Evolutionary conservation across 73 alveolate species (phyloP), one percentile per base, ranked within the genome.

Genomic region (Uronychia binucleata): DNA sequence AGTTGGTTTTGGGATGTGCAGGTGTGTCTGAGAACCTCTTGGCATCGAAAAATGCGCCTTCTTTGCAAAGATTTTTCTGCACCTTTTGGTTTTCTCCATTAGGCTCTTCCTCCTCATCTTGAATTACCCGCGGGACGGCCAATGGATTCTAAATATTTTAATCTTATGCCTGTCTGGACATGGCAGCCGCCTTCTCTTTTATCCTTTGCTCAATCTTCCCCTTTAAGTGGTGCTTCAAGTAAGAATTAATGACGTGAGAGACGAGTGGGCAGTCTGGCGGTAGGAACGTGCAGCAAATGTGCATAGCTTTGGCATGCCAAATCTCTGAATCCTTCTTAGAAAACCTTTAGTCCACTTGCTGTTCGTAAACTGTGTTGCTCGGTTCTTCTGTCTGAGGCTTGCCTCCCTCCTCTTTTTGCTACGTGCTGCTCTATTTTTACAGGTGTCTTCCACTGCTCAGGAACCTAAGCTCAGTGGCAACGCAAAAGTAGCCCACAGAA

Each of bases 251-350:
- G 27, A 89, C 57, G 34, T 89, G 95, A 19, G 34, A 58, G 0
- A 89, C 95, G 26, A 89, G 83, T 0, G 95, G 95, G 60, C 95
- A 89, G 31, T 89, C 89, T 14, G 59, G 34, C 11, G 95, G 95
- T 1, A 89, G 59, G 77, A 89, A 89, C 35, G 77, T 14, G 28
- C 77, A 29, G 0, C 84, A 1, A 28, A 84, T 89, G 58, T 84
- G 90, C 28, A 86, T 79, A 1, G 90, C 88, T 57, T 89, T 80
- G 0, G 95, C 95, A 78, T 89, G 95, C 80, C 88, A 89, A 46
- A 84, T 85, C 33, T 89, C 95, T 14, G 92, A 75, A 60, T 89
- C 88, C 30, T 78, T 33, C 60, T 78, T 83, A 29, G 34, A 14
- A 79, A 25, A 29, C 82, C n/a, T n/a, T n/a, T 29, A 29, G 14